Evolutionary conservation across 352 stramenopile genomes (phyloP), one percentile per base, ranked within the genome.

Genomic region (Pilasporangium apinafurcum): DNA sequence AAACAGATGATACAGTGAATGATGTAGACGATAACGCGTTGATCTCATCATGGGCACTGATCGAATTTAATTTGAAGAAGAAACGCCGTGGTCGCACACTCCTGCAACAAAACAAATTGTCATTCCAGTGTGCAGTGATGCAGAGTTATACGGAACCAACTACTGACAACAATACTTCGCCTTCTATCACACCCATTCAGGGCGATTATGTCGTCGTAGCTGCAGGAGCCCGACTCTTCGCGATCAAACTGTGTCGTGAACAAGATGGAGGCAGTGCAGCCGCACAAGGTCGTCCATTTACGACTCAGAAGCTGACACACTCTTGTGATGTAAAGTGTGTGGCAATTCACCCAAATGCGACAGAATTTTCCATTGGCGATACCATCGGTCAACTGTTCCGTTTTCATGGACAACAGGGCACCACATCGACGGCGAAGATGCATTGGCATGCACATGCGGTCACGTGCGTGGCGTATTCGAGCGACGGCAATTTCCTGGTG

Each of bases 401-500:
- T 2, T 82, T 69, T 53, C 48, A 78, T 34, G 42, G 59, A 12
- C 20, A 53, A 27, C 39, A 51, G 5, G 42, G 21, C 4, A n/a
- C 27, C 1, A 37, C 43, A 2, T 68, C 59, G 8, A 67, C 54
- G 0, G 61, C 73, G 26, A 84, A 76, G 52, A 67, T 92, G 58
- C 84, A 95, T 55, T 96, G 85, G 85, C 85, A 96, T 50, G 66
- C 85, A 22, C 81, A 96, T 37, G 67, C 72, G 2, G 78, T 96
- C 10, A 48, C 60, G 37, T 87, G 71, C 27, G 24, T 95, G 3
- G 53, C 63, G 37, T 95, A 91, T 67, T 82, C 79, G 21, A 66
- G 50, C 25, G 65, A 96, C 45, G 81, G 83, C 30, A 67, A 81
- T 24, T 90, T 79, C 42, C 44, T 96, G 14, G 33, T 93, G 9